Conservation (phyloP, 345 rosid species). For the Acer campestre region DNA sequence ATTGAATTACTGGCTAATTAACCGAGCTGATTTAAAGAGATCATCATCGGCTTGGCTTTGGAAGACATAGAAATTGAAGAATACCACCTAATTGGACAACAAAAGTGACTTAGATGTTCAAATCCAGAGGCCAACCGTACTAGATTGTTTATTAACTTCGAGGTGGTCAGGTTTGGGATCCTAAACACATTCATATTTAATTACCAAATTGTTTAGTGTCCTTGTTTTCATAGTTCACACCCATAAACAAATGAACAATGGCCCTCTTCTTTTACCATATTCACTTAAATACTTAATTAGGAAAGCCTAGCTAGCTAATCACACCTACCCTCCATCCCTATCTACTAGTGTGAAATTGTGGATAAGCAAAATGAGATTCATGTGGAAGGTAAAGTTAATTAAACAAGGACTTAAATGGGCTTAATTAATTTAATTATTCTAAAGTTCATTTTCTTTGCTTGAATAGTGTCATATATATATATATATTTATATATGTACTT, state of each 20-base stretch:
- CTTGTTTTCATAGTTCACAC: conserved; percentile 1
- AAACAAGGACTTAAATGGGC: not conserved
- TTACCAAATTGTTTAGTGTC: not conserved
- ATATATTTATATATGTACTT: too few species aligned
- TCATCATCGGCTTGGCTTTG: conserved; percentile 28
- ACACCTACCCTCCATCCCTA: conserved; percentile 2
- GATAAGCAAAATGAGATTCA: conserved; percentile 7
- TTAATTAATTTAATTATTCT: too few species aligned
- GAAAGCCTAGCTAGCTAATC: conserved; percentile 29
- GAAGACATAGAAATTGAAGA: conserved; percentile 15
- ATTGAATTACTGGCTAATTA: not conserved
- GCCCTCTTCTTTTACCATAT: conserved; percentile 25
- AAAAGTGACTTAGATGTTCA: conserved; percentile 37
- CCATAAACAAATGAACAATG: conserved; percentile 1
- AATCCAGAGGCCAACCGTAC: conserved; percentile 49
- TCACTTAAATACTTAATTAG: conserved; percentile 34
- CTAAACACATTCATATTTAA: conserved; percentile 27
- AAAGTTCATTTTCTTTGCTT: too few species aligned
- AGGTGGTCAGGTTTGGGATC: conserved; percentile 48
- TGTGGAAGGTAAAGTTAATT: not conserved
- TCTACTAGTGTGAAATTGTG: not conserved
- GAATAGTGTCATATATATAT: too few species aligned
- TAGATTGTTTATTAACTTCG: conserved; percentile 37
- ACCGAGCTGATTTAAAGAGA: conserved; percentile 13
- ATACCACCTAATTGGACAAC: conserved; percentile 53